Conservation (phyloP, 495 filamentous ascomycete species). For the Aspergillus carlsbadensis region DNA sequence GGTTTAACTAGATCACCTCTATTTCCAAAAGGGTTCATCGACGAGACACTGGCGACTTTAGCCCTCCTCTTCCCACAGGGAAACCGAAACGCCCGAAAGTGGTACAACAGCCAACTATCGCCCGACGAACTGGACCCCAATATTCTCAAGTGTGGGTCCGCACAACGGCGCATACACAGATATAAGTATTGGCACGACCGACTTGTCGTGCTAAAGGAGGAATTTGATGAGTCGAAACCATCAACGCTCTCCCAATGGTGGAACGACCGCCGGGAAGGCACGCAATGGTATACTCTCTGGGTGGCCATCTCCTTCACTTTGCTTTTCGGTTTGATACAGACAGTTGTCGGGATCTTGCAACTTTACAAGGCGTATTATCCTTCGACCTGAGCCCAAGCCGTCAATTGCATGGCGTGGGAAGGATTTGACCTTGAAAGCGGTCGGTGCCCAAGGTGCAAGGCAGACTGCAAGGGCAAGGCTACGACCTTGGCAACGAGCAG, state of each 20-base stretch:
- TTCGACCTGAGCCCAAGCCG: no score
- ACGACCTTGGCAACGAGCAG: no score
- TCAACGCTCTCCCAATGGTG: slow-evolving; percentile 48
- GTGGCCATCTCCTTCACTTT: slow-evolving; percentile 48
- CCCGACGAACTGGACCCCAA: slow-evolving; percentile 26
- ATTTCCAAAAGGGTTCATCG: slow-evolving; percentile 32
- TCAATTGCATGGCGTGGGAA: no score
- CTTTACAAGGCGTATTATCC: slow-evolving; percentile 35
- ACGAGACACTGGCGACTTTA: slow-evolving; percentile 47
- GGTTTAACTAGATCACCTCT: slow-evolving; percentile 7
- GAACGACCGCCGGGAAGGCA: slow-evolving; percentile 48
- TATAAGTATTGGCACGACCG: slow-evolving; percentile 53
- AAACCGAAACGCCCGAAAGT: slow-evolving; percentile 23
- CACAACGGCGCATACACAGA: slow-evolving; percentile 39
- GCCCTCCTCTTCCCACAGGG: slow-evolving; percentile 44
- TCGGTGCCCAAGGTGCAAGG: no score
- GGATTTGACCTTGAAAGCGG: no score
- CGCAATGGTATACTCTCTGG: slow-evolving; percentile 58
- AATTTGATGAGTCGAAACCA: slow-evolving; percentile 51
- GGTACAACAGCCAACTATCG: slow-evolving; percentile 23
- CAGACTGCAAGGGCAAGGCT: no score
- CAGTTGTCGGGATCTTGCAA: slow-evolving; percentile 45
- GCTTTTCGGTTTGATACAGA: slow-evolving; percentile 52
- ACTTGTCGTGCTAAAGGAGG: slow-evolving; percentile 49
- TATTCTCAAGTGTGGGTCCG: background rate